Percentiles rank a stretch among this genome's conserved stretches.
These are phyloP conservation scores for Mortierella alpina DNA, from an alignment of 192 early-diverging fungal species.

Conservation along the genomic window DNA sequence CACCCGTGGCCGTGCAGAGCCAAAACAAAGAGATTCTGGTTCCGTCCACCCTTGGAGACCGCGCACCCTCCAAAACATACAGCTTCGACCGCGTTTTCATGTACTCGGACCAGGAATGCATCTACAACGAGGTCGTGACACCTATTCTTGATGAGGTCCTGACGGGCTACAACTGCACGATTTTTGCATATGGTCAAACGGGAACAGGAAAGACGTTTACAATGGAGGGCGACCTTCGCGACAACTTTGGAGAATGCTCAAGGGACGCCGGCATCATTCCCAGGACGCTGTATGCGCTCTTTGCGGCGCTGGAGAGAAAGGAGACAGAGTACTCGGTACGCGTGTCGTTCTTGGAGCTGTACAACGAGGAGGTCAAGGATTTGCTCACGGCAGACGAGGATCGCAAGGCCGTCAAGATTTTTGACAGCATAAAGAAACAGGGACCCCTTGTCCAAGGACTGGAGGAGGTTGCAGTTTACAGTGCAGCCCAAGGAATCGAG, in stretches of 20 bases:
- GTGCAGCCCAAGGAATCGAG: conserved; percentile 77
- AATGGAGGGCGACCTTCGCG: conserved; percentile 90
- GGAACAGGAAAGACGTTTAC: conserved; percentile 97
- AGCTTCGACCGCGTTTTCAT: conserved; percentile 94
- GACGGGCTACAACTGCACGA: conserved; percentile 79
- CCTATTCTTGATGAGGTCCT: conserved; percentile 87
- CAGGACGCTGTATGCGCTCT: conserved; percentile 83
- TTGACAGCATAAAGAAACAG: conserved; percentile 75
- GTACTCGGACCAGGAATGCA: conserved; percentile 76
- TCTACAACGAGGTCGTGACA: conserved; percentile 82
- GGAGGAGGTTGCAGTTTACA: conserved; percentile 82
- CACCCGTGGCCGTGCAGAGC: conserved; percentile 67
- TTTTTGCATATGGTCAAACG: conserved; percentile 90
- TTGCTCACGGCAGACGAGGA: conserved; percentile 73
- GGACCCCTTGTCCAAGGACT: conserved; percentile 86
- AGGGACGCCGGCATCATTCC: conserved; percentile 90
- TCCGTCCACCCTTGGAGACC: conserved; percentile 58
- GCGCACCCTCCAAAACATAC: conserved; percentile 74
- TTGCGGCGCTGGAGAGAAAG: conserved; percentile 75
- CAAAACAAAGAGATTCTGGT: conserved; percentile 74
- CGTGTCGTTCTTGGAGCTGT: conserved; percentile 92
- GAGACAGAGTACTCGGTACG: conserved; percentile 82
- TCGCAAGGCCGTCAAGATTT: conserved; percentile 70
- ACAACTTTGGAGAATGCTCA: conserved; percentile 55
- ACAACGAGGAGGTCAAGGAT: conserved; percentile 97